These are phyloP conservation scores for Neofusicoccum laricinum DNA, from an alignment of 2,329 filamentous ascomycete genomes.

Conservation along the genomic window DNA sequence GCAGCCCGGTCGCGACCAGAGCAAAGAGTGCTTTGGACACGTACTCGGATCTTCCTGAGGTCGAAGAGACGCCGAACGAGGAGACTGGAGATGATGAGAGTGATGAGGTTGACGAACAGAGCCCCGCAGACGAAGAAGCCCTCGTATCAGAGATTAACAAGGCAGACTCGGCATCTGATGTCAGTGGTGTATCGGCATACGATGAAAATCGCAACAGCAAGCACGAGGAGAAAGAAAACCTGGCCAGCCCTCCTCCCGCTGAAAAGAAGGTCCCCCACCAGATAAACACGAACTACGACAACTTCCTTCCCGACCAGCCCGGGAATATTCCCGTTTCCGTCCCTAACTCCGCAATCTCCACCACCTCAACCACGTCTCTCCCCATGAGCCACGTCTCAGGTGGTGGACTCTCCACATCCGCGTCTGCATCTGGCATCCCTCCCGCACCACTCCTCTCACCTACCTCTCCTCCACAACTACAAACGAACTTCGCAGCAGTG, in stretches of 20 bases:
- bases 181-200: not conserved
- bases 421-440: not conserved
- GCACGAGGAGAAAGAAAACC: not conserved
- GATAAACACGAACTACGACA: constrained; percentile 15
- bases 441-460: not conserved
- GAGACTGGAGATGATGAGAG: not conserved
- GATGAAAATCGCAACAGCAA: not conserved
- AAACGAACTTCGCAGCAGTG: not conserved
- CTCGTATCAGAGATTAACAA: not conserved
- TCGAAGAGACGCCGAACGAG: constrained; percentile 9
- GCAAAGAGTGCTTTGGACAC: constrained; percentile 7
- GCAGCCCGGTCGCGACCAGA: constrained; percentile 9
- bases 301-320: constrained; percentile 24
- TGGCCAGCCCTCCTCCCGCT: constrained; percentile 18
- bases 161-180: not conserved
- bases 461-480: not conserved
- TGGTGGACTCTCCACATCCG: not conserved
- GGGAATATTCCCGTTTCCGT: constrained; percentile 25
- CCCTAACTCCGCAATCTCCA: constrained; percentile 33
- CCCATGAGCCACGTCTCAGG: not conserved
- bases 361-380: constrained; percentile 19
- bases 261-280: constrained; percentile 19
- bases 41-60: constrained; percentile 1
- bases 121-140: not conserved
- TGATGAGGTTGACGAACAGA: not conserved